Percentiles rank a stretch among this genome's conserved stretches.
Evolutionary conservation across 768 basidiomycete genomes (phyloP).

Genomic region (Trametes punicea): DNA sequence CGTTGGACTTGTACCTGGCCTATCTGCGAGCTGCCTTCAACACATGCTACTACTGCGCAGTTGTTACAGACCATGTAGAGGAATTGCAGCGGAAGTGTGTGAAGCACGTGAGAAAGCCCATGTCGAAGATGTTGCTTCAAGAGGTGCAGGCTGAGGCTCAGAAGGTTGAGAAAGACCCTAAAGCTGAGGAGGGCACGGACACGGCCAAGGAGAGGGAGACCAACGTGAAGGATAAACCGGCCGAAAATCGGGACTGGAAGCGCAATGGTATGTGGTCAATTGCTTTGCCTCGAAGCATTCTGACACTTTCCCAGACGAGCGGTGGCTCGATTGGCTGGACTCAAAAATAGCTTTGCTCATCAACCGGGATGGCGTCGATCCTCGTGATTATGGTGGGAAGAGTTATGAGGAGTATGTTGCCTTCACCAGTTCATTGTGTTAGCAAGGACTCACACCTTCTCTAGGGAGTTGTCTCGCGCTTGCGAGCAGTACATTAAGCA

Average conservation of each 20-base stretch:
- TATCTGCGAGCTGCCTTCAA: slow-evolving; percentile 91
- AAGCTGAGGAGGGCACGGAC: slow-evolving; percentile 38
- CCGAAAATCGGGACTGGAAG: slow-evolving; percentile 51
- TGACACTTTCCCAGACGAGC: slow-evolving; percentile 55
- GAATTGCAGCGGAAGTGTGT: slow-evolving; percentile 95
- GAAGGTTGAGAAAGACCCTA: slow-evolving; percentile 46
- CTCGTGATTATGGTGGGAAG: slow-evolving; percentile 86
- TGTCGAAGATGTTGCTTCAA: slow-evolving; percentile 58
- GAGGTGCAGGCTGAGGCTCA: slow-evolving; percentile 55
- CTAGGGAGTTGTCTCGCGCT: slow-evolving; percentile 76
- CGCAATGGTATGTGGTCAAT: slow-evolving; percentile 57
- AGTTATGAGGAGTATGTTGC: slow-evolving; percentile 79
- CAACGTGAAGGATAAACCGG: slow-evolving; percentile 29
- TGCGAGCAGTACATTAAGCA: slow-evolving; percentile 84
- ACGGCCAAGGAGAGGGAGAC: slow-evolving; percentile 35
- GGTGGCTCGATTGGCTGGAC: slow-evolving; percentile 89
- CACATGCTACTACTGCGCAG: slow-evolving; percentile 97
- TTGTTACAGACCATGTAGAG: slow-evolving; percentile 89
- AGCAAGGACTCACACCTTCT: neutral
- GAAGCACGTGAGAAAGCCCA: slow-evolving; percentile 80
- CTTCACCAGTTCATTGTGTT: neutral
- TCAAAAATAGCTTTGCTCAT: slow-evolving; percentile 79
- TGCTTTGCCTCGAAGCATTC: slow-evolving; percentile 15
- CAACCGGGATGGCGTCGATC: slow-evolving; percentile 75
- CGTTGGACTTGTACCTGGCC: slow-evolving; percentile 89